Conservation (phyloP, 257 asterid genomes). For the Ligustrum vulgare region DNA sequence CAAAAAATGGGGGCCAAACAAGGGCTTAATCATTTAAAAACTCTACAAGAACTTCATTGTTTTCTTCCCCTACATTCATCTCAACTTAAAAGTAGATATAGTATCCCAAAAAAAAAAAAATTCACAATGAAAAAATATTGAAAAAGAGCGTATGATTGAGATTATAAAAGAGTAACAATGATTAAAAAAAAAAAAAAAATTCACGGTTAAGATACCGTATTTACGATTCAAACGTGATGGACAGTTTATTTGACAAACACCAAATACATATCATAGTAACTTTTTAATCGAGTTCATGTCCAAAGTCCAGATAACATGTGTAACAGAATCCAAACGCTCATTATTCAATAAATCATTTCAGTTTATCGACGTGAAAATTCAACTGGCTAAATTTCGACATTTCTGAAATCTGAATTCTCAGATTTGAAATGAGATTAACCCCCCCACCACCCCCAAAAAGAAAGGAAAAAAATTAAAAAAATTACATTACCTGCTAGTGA, state of each 20-base stretch:
- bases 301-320: background rate
- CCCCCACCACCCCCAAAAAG: no score
- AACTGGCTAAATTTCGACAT: background rate
- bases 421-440: slow-evolving; percentile 12
- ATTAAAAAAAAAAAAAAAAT: no score
- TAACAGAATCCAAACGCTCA: slow-evolving; percentile 8
- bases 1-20: no score
- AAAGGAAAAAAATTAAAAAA: background rate
- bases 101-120: background rate
- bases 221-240: background rate
- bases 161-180: background rate
- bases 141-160: background rate
- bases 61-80: background rate
- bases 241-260: background rate
- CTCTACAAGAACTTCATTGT: background rate
- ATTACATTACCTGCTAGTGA: slow-evolving; percentile 25
- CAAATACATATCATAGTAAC: background rate
- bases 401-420: slow-evolving; percentile 1
- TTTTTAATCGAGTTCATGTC: background rate
- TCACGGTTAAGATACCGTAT: background rate
- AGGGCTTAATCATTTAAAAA: background rate
- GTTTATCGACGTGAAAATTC: background rate
- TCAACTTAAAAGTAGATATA: background rate
- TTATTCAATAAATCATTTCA: slow-evolving; percentile 4
- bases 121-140: background rate